These are phyloP conservation scores for Pseudonitzschia pungens DNA, from an alignment of 108 stramenopile species.

Conservation along the genomic window DNA sequence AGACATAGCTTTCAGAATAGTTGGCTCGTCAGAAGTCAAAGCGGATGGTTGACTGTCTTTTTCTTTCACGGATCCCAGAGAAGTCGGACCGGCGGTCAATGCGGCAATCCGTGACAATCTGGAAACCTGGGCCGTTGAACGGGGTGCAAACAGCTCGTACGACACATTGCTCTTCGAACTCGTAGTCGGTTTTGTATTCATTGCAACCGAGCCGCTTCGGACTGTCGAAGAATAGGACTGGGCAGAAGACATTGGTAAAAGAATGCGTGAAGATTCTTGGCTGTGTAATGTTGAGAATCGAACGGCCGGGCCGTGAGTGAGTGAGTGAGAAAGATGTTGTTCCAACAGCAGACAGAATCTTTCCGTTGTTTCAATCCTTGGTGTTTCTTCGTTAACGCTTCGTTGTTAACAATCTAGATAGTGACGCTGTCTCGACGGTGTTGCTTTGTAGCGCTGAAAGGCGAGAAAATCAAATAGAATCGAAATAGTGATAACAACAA, in stretches of 20 bases:
- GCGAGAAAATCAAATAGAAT: too few species aligned
- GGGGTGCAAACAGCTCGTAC: conserved; percentile 83
- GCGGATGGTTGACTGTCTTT: conserved; percentile 13
- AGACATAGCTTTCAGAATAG: conserved; percentile 44
- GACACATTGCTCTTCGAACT: conserved; percentile 44
- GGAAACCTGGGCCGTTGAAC: conserved; percentile 57
- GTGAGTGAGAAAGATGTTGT: too few species aligned
- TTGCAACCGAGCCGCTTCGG: not conserved
- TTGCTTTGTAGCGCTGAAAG: too few species aligned
- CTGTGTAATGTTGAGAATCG: too few species aligned
- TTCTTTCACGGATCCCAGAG: not conserved
- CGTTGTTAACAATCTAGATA: too few species aligned
- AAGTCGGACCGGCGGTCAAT: conserved; percentile 70
- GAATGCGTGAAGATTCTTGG: not conserved
- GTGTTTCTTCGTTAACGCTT: too few species aligned
- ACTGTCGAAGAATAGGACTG: not conserved
- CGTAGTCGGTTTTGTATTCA: not conserved
- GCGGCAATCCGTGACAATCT: conserved; percentile 64
- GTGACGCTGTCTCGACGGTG: too few species aligned
- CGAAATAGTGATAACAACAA: too few species aligned
- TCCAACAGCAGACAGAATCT: too few species aligned
- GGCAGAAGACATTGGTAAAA: not conserved
- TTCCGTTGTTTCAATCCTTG: too few species aligned
- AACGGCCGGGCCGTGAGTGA: too few species aligned
- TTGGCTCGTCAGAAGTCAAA: conserved; percentile 5